Conservation (phyloP, 495 filamentous ascomycete genomes). For the Cercophora scortea region DNA sequence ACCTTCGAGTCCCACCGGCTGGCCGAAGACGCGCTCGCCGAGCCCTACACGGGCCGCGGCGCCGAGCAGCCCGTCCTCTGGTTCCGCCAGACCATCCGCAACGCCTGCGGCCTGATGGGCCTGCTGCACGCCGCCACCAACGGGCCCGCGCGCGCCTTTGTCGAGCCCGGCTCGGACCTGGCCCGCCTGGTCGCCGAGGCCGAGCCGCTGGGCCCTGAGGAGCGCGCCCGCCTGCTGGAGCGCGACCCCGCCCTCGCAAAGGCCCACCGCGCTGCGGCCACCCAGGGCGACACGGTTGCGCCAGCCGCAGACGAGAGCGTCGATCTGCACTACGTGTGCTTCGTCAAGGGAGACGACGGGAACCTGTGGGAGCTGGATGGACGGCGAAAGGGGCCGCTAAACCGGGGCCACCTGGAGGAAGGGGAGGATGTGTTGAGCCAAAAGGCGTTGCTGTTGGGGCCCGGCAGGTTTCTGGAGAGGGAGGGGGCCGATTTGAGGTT, state of each 20-base stretch:
- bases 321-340: conserved; percentile 78
- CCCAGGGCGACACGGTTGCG: conserved; percentile 62
- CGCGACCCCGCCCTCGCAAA: conserved; percentile 59
- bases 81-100: conserved; percentile 81
- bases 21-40: conserved; percentile 52
- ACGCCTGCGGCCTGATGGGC: conserved; percentile 76
- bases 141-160: conserved; percentile 34
- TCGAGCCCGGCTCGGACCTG: conserved; percentile 33
- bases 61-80: conserved; percentile 56
- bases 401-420: conserved; percentile 43
- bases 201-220: conserved; percentile 42
- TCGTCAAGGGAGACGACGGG: conserved; percentile 63
- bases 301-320: conserved; percentile 60
- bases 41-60: conserved; percentile 36
- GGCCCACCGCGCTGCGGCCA: conserved; percentile 65
- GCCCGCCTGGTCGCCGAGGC: conserved; percentile 36
- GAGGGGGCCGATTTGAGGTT: conserved; percentile 65
- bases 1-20: conserved; percentile 60
- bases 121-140: conserved; percentile 69
- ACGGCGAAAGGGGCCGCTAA: conserved; percentile 59
- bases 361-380: conserved; percentile 84
- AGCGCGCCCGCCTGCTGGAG: conserved; percentile 66
- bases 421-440: conserved; percentile 64
- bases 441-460: conserved; percentile 54
- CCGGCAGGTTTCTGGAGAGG: conserved; percentile 53